A percentile compares a stretch with the other conserved stretches of the same genome.
Evolutionary conservation across 768 basidiomycete genomes (phyloP).

Genomic region (Hygrocybe punicea): DNA sequence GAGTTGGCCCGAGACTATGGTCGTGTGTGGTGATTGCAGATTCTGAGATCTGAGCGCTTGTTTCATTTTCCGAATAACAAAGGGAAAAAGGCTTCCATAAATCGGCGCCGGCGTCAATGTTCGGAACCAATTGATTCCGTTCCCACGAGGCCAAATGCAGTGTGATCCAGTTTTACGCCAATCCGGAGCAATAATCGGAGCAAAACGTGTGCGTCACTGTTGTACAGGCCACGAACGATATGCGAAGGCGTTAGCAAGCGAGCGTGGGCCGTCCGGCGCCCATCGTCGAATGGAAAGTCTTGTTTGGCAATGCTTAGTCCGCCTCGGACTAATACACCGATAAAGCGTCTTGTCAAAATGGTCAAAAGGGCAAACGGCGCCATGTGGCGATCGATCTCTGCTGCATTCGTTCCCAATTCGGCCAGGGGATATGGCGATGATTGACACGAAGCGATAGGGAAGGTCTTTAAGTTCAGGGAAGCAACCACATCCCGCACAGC

Average conservation of each 20-base stretch:
- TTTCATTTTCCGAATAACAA: neutral
- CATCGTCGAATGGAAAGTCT: slow-evolving; percentile 22
- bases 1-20: too few species aligned
- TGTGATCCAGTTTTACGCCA: too few species aligned
- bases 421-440: slow-evolving; percentile 27
- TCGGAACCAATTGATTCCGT: neutral
- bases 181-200: neutral
- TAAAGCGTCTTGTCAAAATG: slow-evolving; percentile 33
- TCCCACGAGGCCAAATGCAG: neutral
- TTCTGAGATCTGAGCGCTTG: too few species aligned
- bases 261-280: neutral
- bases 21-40: too few species aligned
- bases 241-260: slow-evolving; percentile 6
- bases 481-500: slow-evolving; percentile 28
- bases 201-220: neutral
- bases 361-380: slow-evolving; percentile 43
- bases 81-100: neutral
- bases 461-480: slow-evolving; percentile 26
- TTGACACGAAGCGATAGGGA: slow-evolving; percentile 8
- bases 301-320: slow-evolving; percentile 37
- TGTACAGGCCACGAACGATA: slow-evolving; percentile 5
- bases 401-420: slow-evolving; percentile 24
- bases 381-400: slow-evolving; percentile 33
- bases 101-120: neutral
- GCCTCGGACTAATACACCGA: slow-evolving; percentile 34